Evolutionary conservation across 1,284 basidiomycete genomes (phyloP).

Genomic region (Pseudozyma thailandica): DNA sequence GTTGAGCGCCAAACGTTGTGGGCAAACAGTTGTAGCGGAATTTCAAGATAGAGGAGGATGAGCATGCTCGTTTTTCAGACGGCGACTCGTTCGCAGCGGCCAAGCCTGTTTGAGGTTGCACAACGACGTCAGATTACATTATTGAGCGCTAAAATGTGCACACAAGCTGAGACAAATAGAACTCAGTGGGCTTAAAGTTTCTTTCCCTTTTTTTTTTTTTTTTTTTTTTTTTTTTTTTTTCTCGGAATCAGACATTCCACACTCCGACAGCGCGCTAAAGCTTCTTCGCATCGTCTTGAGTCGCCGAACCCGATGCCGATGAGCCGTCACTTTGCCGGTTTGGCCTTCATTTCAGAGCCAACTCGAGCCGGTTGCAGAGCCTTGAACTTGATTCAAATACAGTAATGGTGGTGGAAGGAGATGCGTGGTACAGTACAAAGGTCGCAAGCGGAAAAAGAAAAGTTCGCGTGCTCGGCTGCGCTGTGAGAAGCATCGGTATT

Average conservation of each 20-base stretch:
- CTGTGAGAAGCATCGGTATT: slow-evolving; percentile 5
- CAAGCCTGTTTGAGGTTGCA: too few relatives aligned
- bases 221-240: background rate
- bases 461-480: slow-evolving; percentile 13
- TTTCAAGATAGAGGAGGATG: too few relatives aligned
- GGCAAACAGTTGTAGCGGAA: too few relatives aligned
- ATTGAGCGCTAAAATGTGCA: too few relatives aligned
- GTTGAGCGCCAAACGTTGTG: background rate
- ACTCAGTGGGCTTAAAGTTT: background rate
- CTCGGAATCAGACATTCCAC: too few relatives aligned
- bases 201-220: background rate
- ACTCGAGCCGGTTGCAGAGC: too few relatives aligned
- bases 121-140: background rate
- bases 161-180: background rate
- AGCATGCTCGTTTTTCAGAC: background rate
- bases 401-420: too few relatives aligned
- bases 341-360: too few relatives aligned
- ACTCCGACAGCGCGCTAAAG: slow-evolving; percentile 3
- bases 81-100: background rate
- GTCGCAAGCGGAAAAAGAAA: background rate
- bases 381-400: too few relatives aligned
- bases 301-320: slow-evolving; percentile 14
- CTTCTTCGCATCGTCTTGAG: background rate
- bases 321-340: background rate
- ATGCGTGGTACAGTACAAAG: too few relatives aligned